Conservation (phyloP, 2,329 filamentous ascomycete genomes). For the Didymosphaeria variabile region DNA sequence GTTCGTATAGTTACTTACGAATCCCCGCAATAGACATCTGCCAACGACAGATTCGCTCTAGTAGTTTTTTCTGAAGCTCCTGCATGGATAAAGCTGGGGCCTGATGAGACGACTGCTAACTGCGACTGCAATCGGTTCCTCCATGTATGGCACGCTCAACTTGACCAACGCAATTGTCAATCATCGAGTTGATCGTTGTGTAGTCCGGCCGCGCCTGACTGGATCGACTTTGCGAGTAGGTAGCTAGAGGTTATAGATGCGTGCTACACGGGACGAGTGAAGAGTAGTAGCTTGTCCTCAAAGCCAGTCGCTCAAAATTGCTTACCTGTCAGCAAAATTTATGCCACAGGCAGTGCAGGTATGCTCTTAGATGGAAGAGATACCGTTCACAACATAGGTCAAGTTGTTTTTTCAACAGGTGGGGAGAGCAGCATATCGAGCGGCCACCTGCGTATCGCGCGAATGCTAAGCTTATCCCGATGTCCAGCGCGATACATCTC, state of each 20-base stretch:
- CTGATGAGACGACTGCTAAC: not conserved
- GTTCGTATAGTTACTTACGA: not conserved
- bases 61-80: not conserved
- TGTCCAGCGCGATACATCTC: slow-evolving; percentile 89
- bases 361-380: not conserved
- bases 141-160: not conserved
- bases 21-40: not conserved
- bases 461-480: slow-evolving; percentile 35
- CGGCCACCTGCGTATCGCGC: slow-evolving; percentile 50
- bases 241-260: not conserved
- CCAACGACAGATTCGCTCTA: not conserved
- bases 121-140: not conserved
- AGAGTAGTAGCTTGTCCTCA: not conserved
- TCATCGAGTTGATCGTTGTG: not conserved
- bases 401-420: slow-evolving; percentile 22
- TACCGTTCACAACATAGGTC: not conserved
- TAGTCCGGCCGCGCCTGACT: not conserved
- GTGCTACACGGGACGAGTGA: not conserved
- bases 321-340: not conserved
- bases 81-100: not conserved
- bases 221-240: not conserved
- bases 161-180: not conserved
- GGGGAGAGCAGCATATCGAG: slow-evolving; percentile 43
- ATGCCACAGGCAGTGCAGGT: not conserved
- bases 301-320: not conserved